Conservation (phyloP, 805 yeast species). For the Starmerella geochares region DNA sequence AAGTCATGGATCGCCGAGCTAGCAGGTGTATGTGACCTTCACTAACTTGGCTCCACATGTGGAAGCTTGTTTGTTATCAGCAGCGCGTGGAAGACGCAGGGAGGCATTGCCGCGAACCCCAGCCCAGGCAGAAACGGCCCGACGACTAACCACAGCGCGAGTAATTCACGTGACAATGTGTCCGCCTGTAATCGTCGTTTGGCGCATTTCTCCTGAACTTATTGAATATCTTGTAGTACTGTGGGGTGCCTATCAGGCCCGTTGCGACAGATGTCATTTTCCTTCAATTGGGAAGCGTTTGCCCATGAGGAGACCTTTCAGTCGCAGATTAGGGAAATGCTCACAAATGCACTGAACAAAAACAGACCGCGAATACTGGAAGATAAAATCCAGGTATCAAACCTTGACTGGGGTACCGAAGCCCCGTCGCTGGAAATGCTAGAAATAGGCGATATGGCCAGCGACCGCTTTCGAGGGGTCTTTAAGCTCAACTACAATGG, state of each 20-base stretch:
- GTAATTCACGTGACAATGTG: background rate
- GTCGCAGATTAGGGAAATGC: constrained; percentile 44
- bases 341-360: constrained; percentile 63
- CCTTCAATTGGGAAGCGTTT: constrained; percentile 65
- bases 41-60: no score
- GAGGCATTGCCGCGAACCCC: no score
- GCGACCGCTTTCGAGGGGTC: constrained; percentile 68
- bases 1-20: no score
- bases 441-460: constrained; percentile 72
- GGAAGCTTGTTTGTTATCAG: no score
- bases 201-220: background rate
- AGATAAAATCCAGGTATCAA: constrained; percentile 56
- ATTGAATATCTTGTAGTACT: background rate
- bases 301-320: constrained; percentile 57
- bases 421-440: constrained; percentile 69
- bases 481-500: constrained; percentile 69
- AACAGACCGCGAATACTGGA: constrained; percentile 53
- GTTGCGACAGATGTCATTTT: constrained; percentile 50
- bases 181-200: background rate
- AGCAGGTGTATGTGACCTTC: no score
- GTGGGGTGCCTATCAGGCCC: background rate
- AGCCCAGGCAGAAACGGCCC: no score
- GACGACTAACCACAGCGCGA: no score
- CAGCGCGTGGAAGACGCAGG: no score
- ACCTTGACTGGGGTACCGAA: constrained; percentile 59